phyloP scores from a whole-genome alignment of 352 stramenopile species.

The Phytophthora melonis region DNA sequence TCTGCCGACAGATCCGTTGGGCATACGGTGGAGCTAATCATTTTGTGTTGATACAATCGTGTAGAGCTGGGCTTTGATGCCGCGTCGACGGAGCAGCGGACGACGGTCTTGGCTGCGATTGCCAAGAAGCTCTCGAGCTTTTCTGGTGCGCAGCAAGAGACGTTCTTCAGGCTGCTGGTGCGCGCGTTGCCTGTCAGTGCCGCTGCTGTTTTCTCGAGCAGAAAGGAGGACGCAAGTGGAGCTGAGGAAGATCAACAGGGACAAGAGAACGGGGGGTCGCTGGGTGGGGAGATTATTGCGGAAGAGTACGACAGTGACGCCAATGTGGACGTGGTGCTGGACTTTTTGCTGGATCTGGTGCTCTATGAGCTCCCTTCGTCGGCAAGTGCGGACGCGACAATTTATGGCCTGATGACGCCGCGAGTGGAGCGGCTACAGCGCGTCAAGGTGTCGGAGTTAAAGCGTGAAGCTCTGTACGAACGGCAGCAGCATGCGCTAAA shows the following conservation, averaged over 20 bases:
- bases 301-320: constrained; percentile 18
- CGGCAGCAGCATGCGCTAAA: constrained; percentile 65
- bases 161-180: constrained; percentile 71
- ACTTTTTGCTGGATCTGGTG: constrained; percentile 79
- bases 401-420: constrained; percentile 55
- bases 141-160: constrained; percentile 61
- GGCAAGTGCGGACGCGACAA: constrained; percentile 4
- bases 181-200: constrained; percentile 52
- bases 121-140: constrained; percentile 41
- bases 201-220: constrained; percentile 26
- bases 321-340: constrained; percentile 61
- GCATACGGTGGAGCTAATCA: neutral
- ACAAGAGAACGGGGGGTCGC: constrained; percentile 1
- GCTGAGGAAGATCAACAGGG: neutral
- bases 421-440: constrained; percentile 65
- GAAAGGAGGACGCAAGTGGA: neutral
- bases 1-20: neutral
- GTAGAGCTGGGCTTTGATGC: constrained; percentile 74
- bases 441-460: constrained; percentile 50
- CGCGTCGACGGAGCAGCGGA: constrained; percentile 53
- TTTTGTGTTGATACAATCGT: neutral
- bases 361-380: constrained; percentile 53
- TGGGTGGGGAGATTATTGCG: constrained; percentile 1
- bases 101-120: constrained; percentile 45
- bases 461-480: constrained; percentile 64